Evolutionary conservation across 2,329 filamentous ascomycete genomes (phyloP).

Genomic region (Ascocoryne sarcoides): DNA sequence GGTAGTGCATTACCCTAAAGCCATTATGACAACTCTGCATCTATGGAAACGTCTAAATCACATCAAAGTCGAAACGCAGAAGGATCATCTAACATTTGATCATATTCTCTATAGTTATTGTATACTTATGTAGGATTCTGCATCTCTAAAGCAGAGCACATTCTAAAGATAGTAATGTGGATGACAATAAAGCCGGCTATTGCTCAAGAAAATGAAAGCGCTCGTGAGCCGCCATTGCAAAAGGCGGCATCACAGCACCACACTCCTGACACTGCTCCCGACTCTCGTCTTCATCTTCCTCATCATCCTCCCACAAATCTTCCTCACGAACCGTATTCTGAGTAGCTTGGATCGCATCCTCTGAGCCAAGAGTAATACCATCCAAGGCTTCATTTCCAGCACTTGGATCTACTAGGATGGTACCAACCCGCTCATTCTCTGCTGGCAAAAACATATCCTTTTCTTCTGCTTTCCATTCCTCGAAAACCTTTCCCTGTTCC

Average conservation of each 20-base stretch:
- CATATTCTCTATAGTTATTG: no score
- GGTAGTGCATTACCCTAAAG: no score
- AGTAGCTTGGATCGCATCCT: constrained; percentile 20
- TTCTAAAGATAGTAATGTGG: no score
- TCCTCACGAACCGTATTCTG: constrained; percentile 18
- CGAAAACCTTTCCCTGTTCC: neutral
- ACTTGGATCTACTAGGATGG: constrained; percentile 19
- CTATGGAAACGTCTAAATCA: no score
- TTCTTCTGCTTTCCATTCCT: neutral
- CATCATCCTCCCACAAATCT: constrained; percentile 22
- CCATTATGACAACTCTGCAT: no score
- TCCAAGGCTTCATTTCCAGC: constrained; percentile 21
- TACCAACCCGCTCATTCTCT: neutral
- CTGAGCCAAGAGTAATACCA: constrained; percentile 16
- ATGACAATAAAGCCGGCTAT: no score
- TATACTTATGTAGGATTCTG: no score
- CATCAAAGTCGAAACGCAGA: no score
- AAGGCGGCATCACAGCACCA: constrained; percentile 37
- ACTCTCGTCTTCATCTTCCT: constrained; percentile 16
- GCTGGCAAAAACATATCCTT: neutral
- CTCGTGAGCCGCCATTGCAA: constrained; percentile 40
- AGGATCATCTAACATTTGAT: no score
- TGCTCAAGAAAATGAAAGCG: constrained; percentile 35
- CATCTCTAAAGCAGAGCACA: no score
- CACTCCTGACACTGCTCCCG: constrained; percentile 34